Percentiles rank a stretch among this genome's conserved stretches.
phyloP scores from a whole-genome alignment of 78 protist species.

The Acrasis kona region DNA sequence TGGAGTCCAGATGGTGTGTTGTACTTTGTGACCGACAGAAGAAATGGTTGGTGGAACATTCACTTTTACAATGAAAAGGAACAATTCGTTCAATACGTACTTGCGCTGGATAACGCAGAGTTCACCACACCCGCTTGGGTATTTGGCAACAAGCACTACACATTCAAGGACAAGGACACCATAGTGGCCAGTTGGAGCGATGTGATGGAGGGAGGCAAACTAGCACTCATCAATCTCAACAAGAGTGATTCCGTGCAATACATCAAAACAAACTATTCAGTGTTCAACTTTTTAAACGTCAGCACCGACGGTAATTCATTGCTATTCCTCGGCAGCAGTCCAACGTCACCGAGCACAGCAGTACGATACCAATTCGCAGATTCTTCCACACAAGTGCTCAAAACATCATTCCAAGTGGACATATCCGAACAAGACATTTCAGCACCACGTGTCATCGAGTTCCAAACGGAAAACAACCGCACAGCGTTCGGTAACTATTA shows the following conservation, averaged over 20 bases:
- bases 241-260: too few relatives aligned
- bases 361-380: too few relatives aligned
- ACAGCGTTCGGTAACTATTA: neutral
- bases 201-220: too few relatives aligned
- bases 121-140: too few relatives aligned
- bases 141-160: too few relatives aligned
- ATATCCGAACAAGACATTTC: neutral
- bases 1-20: neutral
- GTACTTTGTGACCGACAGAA: neutral
- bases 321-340: neutral
- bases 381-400: neutral
- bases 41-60: neutral
- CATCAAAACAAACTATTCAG: too few relatives aligned
- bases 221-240: too few relatives aligned
- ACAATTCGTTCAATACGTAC: neutral
- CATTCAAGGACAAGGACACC: too few relatives aligned
- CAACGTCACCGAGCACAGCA: neutral
- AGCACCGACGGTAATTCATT: neutral
- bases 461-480: neutral
- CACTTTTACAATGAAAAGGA: neutral
- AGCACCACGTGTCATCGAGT: neutral
- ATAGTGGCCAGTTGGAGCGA: too few relatives aligned
- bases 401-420: neutral
- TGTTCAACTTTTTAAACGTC: too few relatives aligned
- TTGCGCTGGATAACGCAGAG: neutral